Conservation (phyloP, 2,329 filamentous ascomycete genomes). For the Elsinoe ampelina region DNA sequence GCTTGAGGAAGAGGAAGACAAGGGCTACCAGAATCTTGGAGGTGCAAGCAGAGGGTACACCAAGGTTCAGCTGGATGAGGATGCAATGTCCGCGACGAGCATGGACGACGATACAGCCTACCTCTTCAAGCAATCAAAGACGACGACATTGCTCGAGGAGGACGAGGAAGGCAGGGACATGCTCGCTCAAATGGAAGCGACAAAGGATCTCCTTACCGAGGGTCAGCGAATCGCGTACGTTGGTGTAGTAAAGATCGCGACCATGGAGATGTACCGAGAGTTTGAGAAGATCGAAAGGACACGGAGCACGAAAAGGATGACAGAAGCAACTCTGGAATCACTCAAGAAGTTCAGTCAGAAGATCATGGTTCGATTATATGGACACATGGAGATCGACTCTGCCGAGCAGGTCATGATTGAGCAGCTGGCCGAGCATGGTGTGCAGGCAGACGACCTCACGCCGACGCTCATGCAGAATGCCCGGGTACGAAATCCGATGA, state of each 20-base stretch:
- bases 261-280: constrained; percentile 67
- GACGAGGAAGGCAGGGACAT: constrained; percentile 74
- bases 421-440: constrained; percentile 85
- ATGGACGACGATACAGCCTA: constrained; percentile 97
- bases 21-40: constrained; percentile 62
- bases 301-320: constrained; percentile 61
- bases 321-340: constrained; percentile 61
- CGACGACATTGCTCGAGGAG: constrained; percentile 50
- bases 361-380: constrained; percentile 91
- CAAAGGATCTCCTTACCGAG: constrained; percentile 89
- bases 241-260: constrained; percentile 71
- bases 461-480: constrained; percentile 84
- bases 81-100: constrained; percentile 86
- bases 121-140: constrained; percentile 62
- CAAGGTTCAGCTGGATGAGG: constrained; percentile 86
- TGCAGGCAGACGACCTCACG: constrained; percentile 73
- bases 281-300: constrained; percentile 53
- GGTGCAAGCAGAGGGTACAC: constrained; percentile 94
- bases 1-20: constrained; percentile 58
- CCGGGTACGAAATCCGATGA: constrained; percentile 74
- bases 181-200: constrained; percentile 84
- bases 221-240: constrained; percentile 95
- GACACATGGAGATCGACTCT: constrained; percentile 90
- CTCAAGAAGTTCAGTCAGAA: constrained; percentile 96
- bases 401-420: constrained; percentile 98